These are phyloP conservation scores for Datisca glomerata DNA, from an alignment of 306 rosid genomes.

Conservation along the genomic window DNA sequence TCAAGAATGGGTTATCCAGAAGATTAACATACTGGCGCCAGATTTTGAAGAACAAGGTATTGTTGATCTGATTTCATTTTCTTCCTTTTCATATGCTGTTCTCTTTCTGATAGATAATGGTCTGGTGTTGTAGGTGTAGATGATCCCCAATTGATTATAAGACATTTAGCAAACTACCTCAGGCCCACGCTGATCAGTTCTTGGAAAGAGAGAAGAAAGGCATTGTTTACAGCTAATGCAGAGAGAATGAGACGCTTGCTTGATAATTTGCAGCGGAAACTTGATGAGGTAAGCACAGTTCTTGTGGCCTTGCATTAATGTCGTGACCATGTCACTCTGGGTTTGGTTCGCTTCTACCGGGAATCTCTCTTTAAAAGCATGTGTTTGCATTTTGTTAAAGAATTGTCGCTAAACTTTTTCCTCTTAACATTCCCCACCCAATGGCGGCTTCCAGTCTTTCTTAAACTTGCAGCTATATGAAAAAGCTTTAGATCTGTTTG, in stretches of 20 bases:
- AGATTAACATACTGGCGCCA: constrained; percentile 50
- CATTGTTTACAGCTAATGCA: constrained; percentile 60
- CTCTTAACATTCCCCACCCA: no score
- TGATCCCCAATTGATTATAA: constrained; percentile 54
- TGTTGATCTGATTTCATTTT: no score
- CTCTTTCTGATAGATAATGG: constrained; percentile 20
- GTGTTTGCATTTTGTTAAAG: neutral
- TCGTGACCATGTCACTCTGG: constrained; percentile 1
- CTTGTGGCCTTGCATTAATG: constrained; percentile 4
- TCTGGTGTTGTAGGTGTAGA: constrained; percentile 43
- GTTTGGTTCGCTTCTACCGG: neutral
- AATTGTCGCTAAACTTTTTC: no score
- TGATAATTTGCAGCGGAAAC: constrained; percentile 75
- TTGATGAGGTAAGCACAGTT: constrained; percentile 69
- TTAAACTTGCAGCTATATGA: constrained; percentile 89
- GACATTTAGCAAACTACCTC: constrained; percentile 58
- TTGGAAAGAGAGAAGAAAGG: constrained; percentile 82
- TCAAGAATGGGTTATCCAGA: constrained; percentile 86
- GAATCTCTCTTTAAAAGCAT: neutral
- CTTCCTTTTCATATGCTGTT: no score
- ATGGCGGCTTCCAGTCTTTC: constrained; percentile 92
- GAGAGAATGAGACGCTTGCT: constrained; percentile 63
- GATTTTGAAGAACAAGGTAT: constrained; percentile 93
- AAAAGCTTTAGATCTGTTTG: constrained; percentile 88
- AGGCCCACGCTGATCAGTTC: constrained; percentile 66